Evolutionary conservation across 1,139 yeast species (phyloP).

Genomic region (Hansenula lynferdii): DNA sequence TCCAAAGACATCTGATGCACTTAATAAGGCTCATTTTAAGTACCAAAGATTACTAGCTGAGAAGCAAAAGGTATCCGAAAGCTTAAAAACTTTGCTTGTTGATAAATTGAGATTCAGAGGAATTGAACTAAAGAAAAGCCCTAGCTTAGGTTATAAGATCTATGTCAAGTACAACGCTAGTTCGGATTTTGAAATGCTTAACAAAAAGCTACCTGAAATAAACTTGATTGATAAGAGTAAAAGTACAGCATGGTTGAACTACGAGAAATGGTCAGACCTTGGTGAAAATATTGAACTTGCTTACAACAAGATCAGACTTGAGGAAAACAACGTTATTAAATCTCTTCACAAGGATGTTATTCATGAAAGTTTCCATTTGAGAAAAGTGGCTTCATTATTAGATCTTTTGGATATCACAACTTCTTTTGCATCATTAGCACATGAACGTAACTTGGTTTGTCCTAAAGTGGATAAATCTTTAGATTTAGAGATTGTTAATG

Average conservation of each 20-base stretch:
- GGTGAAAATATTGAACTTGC: conserved; percentile 27
- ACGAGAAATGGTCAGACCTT: conserved; percentile 30
- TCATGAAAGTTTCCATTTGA: conserved; percentile 22
- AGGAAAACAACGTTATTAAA: conserved; percentile 26
- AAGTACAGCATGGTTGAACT: conserved; percentile 26
- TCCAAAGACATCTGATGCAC: conserved; percentile 27
- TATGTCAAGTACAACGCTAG: conserved; percentile 13
- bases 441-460: conserved; percentile 56
- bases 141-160: conserved; percentile 13
- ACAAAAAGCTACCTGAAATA: conserved; percentile 7
- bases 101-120: conserved; percentile 9
- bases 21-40: conserved; percentile 30
- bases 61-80: conserved; percentile 25
- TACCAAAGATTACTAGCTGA: conserved; percentile 27
- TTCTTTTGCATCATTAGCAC: conserved; percentile 68
- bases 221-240: conserved; percentile 10
- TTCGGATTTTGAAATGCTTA: conserved; percentile 5
- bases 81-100: conserved; percentile 18
- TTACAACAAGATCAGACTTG: conserved; percentile 22
- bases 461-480: conserved; percentile 56
- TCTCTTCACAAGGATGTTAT: conserved; percentile 25
- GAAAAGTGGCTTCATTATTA: conserved; percentile 29
- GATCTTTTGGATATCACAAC: conserved; percentile 71
- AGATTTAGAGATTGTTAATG: conserved; percentile 45
- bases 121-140: conserved; percentile 11